Percentiles rank a stretch among this genome's conserved stretches.
These are phyloP conservation scores for Coemansia sp. DNA, from an alignment of 371 early-diverging fungal species.

Conservation along the genomic window DNA sequence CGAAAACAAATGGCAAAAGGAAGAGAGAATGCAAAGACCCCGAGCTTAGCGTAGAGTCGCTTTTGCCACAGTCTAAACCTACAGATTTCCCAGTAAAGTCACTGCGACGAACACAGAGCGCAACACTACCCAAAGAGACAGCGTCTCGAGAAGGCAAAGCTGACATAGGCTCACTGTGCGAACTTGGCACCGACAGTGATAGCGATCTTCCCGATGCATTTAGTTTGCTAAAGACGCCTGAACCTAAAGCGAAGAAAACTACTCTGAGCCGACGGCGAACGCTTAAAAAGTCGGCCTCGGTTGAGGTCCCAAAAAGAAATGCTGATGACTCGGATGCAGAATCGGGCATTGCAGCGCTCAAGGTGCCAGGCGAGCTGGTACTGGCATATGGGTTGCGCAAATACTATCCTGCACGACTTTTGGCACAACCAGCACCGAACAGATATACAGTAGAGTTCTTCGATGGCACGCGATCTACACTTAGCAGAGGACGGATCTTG, in stretches of 20 bases:
- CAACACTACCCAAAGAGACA: background rate
- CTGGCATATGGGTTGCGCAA: conserved; percentile 32
- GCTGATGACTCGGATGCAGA: conserved; percentile 18
- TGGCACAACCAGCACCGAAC: conserved; percentile 9
- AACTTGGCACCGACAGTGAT: conserved; percentile 25
- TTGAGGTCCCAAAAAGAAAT: background rate
- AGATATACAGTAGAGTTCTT: conserved; percentile 35
- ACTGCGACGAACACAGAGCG: conserved; percentile 29
- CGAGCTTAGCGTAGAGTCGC: background rate
- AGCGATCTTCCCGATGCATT: conserved; percentile 44
- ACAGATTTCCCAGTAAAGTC: background rate
- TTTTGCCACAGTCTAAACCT: background rate
- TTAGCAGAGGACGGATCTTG: conserved; percentile 21
- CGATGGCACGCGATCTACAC: conserved; percentile 18
- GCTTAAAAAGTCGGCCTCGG: conserved; percentile 36
- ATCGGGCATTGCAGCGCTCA: conserved; percentile 4
- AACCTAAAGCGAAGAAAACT: background rate
- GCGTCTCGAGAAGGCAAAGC: background rate
- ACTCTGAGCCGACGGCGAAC: background rate
- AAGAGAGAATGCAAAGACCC: background rate
- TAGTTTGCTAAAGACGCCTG: conserved; percentile 25
- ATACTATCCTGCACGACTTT: conserved; percentile 43
- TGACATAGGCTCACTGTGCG: background rate
- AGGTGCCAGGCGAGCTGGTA: conserved; percentile 43
- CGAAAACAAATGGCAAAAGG: background rate